These are phyloP conservation scores for Diaporthe amygdali DNA, from an alignment of 2,329 filamentous ascomycete genomes.

Conservation along the genomic window DNA sequence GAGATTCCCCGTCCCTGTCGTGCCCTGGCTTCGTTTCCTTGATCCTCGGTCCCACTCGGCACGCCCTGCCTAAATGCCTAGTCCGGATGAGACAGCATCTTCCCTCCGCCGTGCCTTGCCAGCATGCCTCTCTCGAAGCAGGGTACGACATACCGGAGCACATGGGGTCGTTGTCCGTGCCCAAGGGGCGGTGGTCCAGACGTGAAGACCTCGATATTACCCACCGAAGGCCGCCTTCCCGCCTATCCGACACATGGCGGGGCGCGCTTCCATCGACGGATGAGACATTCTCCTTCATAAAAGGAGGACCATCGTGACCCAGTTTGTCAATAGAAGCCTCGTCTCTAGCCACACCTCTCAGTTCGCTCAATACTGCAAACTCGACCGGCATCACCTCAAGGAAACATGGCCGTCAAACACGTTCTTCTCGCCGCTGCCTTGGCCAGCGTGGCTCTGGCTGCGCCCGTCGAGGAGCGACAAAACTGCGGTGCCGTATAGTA, in stretches of 20 bases:
- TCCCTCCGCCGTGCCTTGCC: not conserved
- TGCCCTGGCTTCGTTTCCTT: not conserved
- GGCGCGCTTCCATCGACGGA: not conserved
- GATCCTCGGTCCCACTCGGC: not conserved
- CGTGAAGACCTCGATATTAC: not conserved
- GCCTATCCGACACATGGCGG: slow-evolving; percentile 7
- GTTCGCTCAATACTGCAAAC: not conserved
- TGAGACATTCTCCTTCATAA: not conserved
- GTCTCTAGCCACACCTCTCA: slow-evolving; percentile 18
- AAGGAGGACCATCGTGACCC: not conserved
- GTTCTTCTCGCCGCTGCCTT: slow-evolving; percentile 41
- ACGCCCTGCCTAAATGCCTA: slow-evolving; percentile 1
- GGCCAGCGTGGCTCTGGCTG: slow-evolving; percentile 43
- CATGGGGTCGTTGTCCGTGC: not conserved
- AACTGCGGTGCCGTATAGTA: slow-evolving; percentile 41
- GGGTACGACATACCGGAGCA: not conserved
- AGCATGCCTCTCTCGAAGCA: not conserved
- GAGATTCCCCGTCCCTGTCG: not conserved
- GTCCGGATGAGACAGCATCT: not conserved
- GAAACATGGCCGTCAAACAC: slow-evolving; percentile 32
- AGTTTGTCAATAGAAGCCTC: not conserved
- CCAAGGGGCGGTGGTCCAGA: not conserved
- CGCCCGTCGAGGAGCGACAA: slow-evolving; percentile 48
- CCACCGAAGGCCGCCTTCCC: slow-evolving; percentile 4
- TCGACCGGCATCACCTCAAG: not conserved